Evolutionary conservation across 768 basidiomycete species (phyloP).

Genomic region (Nevesoporus exiguus): DNA sequence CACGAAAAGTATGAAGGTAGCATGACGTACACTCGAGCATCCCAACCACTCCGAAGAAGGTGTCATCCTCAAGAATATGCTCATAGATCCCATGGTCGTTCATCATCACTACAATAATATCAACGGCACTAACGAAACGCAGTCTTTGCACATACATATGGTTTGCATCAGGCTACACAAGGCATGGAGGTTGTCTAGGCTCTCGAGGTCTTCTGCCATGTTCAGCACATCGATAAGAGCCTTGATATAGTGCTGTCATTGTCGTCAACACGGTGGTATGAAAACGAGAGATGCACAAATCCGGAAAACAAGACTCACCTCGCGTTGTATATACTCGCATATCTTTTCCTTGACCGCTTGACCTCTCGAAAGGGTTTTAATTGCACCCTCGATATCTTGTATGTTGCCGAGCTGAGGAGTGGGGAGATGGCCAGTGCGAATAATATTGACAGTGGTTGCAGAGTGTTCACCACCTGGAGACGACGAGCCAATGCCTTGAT

Average conservation of each 20-base stretch:
- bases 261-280: constrained; percentile 1
- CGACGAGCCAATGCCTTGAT: constrained; percentile 48
- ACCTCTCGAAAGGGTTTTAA: constrained; percentile 73
- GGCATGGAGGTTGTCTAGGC: constrained; percentile 84
- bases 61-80: constrained; percentile 88
- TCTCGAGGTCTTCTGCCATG: constrained; percentile 91
- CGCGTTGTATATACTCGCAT: constrained; percentile 83
- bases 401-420: constrained; percentile 74
- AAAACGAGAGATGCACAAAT: neutral
- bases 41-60: constrained; percentile 90
- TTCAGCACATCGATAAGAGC: constrained; percentile 79
- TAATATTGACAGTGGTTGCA: constrained; percentile 59
- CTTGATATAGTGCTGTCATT: constrained; percentile 77
- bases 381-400: constrained; percentile 71
- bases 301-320: constrained; percentile 48
- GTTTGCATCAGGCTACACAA: constrained; percentile 92
- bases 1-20: constrained; percentile 1
- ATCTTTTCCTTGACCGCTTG: constrained; percentile 74
- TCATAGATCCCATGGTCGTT: constrained; percentile 96
- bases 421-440: constrained; percentile 72
- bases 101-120: constrained; percentile 65
- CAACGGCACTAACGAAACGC: neutral
- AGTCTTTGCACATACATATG: constrained; percentile 59
- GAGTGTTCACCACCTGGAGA: constrained; percentile 64
- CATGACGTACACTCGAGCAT: constrained; percentile 90